Conservation (phyloP, 345 rosid genomes). For the Eucalyptus regnans region DNA sequence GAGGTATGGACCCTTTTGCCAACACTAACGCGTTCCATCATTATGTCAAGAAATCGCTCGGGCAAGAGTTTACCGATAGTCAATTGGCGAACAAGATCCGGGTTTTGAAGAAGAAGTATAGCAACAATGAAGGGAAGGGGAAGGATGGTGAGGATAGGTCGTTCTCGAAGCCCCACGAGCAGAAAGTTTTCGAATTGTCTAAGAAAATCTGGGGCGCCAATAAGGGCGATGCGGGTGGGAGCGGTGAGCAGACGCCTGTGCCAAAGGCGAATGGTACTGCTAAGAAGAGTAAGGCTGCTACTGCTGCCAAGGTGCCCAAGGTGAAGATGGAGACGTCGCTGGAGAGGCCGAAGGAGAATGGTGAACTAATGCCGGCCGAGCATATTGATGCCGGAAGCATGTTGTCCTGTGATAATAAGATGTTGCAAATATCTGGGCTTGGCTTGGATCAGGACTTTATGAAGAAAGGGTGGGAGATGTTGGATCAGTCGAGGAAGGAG, state of each 20-base stretch:
- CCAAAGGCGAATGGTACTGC: neutral
- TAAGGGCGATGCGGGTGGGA: neutral
- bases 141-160: neutral
- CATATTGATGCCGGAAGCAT: neutral
- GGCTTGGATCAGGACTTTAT: neutral
- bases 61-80: neutral
- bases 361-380: neutral
- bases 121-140: neutral
- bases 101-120: neutral
- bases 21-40: slow-evolving; percentile 1
- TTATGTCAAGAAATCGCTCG: slow-evolving; percentile 3
- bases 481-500: neutral
- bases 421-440: neutral
- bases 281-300: neutral
- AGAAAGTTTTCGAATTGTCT: neutral
- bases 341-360: neutral
- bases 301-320: neutral
- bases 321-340: neutral
- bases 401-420: neutral
- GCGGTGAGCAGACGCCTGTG: neutral
- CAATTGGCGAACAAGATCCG: slow-evolving; percentile 10
- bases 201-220: neutral
- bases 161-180: neutral
- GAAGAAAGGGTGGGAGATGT: neutral
- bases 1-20: neutral